Base-by-base conservation (phyloP, 1,139 yeast genomes). In the Candida glucosophila region DNA sequence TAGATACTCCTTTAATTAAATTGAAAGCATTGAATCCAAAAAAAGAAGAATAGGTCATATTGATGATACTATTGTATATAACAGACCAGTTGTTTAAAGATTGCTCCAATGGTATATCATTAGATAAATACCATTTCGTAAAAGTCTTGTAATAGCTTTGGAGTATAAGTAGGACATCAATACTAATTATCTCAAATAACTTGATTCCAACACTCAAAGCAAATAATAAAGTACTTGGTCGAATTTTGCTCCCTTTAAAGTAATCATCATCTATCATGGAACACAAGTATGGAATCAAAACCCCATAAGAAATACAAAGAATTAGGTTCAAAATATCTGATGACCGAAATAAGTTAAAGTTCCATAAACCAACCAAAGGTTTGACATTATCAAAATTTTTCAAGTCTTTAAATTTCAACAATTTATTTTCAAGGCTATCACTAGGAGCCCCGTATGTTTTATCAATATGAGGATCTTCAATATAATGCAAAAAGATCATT, bases 381-480 rank as follows among this genome's bases (percentile, higher is more conserved):
- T 66, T 70, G 27, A 68, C 47, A 39, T 68, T 67, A 34, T 63
- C 65, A 28, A 64, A 64, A 31, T 54, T 47, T 29, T 56, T 58
- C 48, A 64, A 62, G 35, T 63, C 69, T 35, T 61, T 62, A 30
- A 64, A 50, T 35, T 60, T 59, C 27, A 52, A 41, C 25, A 64
- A 44, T 29, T 55, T 57, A 31, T 52, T 48, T 34, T 61, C 63
- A 23, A 50, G 45, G 35, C 63, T 67, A 33, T 46, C 55, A 19
- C 53, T 47, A 11, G 66, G 52, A 19, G 67, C 67, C 4, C 70
- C 71, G 49, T 83, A 83, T 16, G 81, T 82, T 52, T 80, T 80
- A 34, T 81, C 88, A 41, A 83, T 83, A 50, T 83, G 95, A 15
- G 95, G 95, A 40, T 79, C 81, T 52, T 83, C 95, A 28, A 83